A percentile compares a stretch with the other conserved stretches of the same genome.
These are phyloP conservation scores for Aphanomyces cochlioides DNA, from an alignment of 352 stramenopile genomes.

Conservation along the genomic window DNA sequence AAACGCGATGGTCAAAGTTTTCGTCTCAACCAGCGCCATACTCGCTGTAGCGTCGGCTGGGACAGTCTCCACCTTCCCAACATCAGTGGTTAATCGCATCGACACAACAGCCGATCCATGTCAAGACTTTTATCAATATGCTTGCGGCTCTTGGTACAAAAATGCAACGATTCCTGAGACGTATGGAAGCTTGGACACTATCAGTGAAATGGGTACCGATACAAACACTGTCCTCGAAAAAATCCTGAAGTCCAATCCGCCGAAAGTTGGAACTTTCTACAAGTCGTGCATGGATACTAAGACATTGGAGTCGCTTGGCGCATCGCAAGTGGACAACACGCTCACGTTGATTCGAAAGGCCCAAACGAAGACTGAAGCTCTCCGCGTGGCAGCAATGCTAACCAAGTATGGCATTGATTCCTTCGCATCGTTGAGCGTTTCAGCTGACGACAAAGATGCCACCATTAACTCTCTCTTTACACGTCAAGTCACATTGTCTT, in stretches of 20 bases:
- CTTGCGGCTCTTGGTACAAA: constrained; percentile 62
- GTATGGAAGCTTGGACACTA: constrained; percentile 45
- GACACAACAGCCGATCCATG: constrained; percentile 57
- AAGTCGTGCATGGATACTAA: constrained; percentile 48
- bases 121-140: constrained; percentile 72
- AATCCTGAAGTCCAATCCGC: constrained; percentile 45
- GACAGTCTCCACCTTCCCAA: constrained; percentile 39
- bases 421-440: background rate
- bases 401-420: background rate
- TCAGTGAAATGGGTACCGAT: constrained; percentile 44
- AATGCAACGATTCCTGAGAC: constrained; percentile 49
- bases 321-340: constrained; percentile 42
- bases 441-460: constrained; percentile 20
- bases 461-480: constrained; percentile 17
- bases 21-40: background rate
- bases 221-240: constrained; percentile 53
- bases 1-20: constrained; percentile 19
- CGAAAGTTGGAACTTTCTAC: constrained; percentile 56
- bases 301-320: constrained; percentile 40
- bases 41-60: background rate
- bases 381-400: background rate
- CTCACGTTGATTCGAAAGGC: constrained; percentile 41
- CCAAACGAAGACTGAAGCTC: constrained; percentile 36
- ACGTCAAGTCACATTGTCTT: background rate
- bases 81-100: constrained; percentile 47